A percentile compares a stretch with the other conserved stretches of the same genome.
Conservation (phyloP, 768 basidiomycete genomes). For the Xerocomellus intermedius region DNA sequence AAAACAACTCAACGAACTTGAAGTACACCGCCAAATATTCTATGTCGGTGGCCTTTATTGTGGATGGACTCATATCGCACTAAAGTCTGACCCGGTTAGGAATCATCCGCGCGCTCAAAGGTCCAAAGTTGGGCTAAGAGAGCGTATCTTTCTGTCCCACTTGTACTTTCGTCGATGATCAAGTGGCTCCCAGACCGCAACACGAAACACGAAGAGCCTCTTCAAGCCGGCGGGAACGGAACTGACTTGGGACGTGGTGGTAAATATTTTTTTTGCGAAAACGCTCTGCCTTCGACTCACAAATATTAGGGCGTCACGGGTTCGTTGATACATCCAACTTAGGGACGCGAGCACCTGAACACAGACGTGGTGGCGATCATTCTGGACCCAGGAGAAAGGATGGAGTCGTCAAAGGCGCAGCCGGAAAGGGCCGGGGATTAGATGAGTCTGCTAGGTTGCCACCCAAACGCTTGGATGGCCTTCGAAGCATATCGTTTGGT, state of each 20-base stretch:
- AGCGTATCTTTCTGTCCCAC: slow-evolving; percentile 1
- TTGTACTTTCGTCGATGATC: slow-evolving; percentile 3
- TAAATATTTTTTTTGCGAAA: background rate
- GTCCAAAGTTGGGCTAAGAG: slow-evolving; percentile 14
- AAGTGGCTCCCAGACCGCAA: background rate
- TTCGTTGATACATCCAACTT: background rate
- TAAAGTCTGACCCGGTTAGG: slow-evolving; percentile 12
- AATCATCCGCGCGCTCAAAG: slow-evolving; percentile 6
- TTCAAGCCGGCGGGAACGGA: background rate
- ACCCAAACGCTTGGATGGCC: background rate
- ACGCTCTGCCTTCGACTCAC: background rate
- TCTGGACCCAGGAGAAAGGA: background rate
- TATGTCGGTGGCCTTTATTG: slow-evolving; percentile 43
- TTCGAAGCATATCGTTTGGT: background rate
- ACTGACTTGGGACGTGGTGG: slow-evolving; percentile 5
- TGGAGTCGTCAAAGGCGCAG: background rate
- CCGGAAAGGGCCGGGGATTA: background rate
- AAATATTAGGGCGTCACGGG: background rate
- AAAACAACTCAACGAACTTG: slow-evolving; percentile 72
- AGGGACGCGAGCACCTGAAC: background rate
- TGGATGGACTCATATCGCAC: background rate
- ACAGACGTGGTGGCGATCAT: background rate
- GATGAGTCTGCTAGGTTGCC: background rate
- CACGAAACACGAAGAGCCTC: background rate
- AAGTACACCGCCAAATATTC: slow-evolving; percentile 60